Percentiles rank a stretch among this genome's conserved stretches.
phyloP scores from a whole-genome alignment of 2,329 filamentous ascomycete species.

The Sarocladium strictum region DNA sequence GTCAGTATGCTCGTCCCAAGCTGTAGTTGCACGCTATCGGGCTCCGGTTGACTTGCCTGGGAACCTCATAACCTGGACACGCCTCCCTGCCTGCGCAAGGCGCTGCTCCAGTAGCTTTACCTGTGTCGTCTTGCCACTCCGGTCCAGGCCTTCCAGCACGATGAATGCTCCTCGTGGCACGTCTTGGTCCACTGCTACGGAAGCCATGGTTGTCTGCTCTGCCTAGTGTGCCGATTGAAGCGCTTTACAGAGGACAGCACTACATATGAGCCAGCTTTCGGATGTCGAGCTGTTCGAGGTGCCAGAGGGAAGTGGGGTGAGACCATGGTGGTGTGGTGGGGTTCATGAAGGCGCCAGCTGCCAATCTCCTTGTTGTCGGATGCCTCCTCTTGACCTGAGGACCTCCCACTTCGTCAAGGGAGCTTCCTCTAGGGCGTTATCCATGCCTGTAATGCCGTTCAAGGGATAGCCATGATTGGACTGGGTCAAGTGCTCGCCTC shows the following conservation, averaged over 20 bases:
- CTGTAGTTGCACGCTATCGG: too few relatives aligned
- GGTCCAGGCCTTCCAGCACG: constrained; percentile 82
- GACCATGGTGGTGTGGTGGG: constrained; percentile 3
- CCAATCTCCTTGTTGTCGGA: too few relatives aligned
- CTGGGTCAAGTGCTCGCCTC: too few relatives aligned
- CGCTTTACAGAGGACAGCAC: too few relatives aligned
- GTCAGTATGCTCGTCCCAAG: constrained; percentile 7
- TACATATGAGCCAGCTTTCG: background rate
- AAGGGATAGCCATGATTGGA: too few relatives aligned
- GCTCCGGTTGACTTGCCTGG: constrained; percentile 35
- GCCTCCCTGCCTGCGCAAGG: constrained; percentile 41
- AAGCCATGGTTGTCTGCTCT: background rate
- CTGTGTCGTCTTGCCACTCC: constrained; percentile 90
- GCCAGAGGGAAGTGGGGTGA: background rate
- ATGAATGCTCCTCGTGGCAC: constrained; percentile 59
- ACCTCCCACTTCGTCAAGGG: too few relatives aligned
- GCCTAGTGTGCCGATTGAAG: background rate
- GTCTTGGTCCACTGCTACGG: background rate
- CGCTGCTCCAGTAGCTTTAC: constrained; percentile 60
- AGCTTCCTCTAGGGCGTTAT: too few relatives aligned
- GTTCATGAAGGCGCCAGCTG: background rate
- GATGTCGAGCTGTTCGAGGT: background rate
- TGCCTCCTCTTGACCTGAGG: too few relatives aligned
- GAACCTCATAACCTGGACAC: constrained; percentile 50
- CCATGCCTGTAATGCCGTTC: too few relatives aligned